Conservation (phyloP, 192 early-diverging fungal genomes). For the Backusella psychrophila region DNA sequence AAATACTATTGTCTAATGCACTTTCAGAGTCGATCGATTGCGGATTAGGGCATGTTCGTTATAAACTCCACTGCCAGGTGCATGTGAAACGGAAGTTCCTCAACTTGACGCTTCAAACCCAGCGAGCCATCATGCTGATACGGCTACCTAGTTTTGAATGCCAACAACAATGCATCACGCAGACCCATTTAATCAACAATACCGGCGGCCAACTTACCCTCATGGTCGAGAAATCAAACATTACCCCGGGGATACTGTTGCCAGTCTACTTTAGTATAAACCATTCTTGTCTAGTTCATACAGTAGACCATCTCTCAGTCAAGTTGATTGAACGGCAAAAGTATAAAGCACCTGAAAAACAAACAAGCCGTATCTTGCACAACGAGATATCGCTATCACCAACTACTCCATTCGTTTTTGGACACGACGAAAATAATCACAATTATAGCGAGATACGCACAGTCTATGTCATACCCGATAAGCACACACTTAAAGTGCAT, state of each 20-base stretch:
- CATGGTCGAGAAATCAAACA: conserved; percentile 14
- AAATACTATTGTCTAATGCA: conserved; percentile 28
- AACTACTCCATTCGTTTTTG: neutral
- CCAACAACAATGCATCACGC: conserved; percentile 15
- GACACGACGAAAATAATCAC: neutral
- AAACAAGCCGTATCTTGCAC: conserved; percentile 26
- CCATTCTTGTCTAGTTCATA: neutral
- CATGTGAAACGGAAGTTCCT: conserved; percentile 15
- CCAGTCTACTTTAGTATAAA: conserved; percentile 20
- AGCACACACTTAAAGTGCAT: conserved; percentile 19
- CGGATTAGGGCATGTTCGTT: conserved; percentile 23
- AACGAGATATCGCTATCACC: conserved; percentile 27
- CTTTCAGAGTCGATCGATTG: conserved; percentile 35
- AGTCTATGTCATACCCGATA: conserved; percentile 23
- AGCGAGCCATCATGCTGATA: conserved; percentile 14
- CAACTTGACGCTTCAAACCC: neutral
- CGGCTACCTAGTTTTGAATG: conserved; percentile 13
- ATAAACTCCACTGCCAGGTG: conserved; percentile 24
- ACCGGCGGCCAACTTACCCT: neutral
- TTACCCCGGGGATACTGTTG: conserved; percentile 22
- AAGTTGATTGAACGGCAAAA: conserved; percentile 31
- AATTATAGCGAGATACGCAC: conserved; percentile 5
- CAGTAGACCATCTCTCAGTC: conserved; percentile 15
- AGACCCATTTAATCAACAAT: conserved; percentile 3
- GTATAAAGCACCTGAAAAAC: conserved; percentile 22